Evolutionary conservation across 2,329 filamentous ascomycete species (phyloP).

Genomic region (Ophiostoma ulmi): DNA sequence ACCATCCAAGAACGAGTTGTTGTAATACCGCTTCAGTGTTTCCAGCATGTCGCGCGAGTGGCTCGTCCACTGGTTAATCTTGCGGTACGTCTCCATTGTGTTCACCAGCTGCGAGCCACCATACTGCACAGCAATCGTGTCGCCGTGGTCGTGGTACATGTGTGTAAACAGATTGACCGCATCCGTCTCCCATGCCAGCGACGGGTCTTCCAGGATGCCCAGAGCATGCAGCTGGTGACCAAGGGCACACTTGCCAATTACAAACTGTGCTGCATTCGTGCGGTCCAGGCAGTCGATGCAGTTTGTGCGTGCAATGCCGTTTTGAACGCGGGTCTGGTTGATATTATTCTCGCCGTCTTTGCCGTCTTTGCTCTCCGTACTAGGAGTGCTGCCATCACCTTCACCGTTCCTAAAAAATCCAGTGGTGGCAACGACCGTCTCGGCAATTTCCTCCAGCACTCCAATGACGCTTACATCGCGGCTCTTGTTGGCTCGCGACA

Average conservation of each 20-base stretch:
- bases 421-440: conserved; percentile 77
- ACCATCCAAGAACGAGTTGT: conserved; percentile 93
- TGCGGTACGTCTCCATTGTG: conserved; percentile 98
- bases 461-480: conserved; percentile 91
- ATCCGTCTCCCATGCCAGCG: conserved; percentile 89
- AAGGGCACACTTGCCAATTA: conserved; percentile 90
- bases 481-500: conserved; percentile 91
- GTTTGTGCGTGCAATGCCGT: conserved; percentile 89
- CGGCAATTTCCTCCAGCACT: conserved; percentile 82
- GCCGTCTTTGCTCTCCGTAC: background rate
- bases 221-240: conserved; percentile 89
- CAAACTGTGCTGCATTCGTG: conserved; percentile 95
- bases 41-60: conserved; percentile 98
- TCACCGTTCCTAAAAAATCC: conserved; percentile 95
- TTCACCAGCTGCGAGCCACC: conserved; percentile 96
- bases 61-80: conserved; percentile 98
- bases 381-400: conserved; percentile 48
- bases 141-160: conserved; percentile 97
- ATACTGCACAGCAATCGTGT: conserved; percentile 96
- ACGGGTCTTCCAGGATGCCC: conserved; percentile 71
- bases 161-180: conserved; percentile 94
- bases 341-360: background rate
- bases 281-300: conserved; percentile 97
- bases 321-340: conserved; percentile 64
- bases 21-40: conserved; percentile 98